Percentiles rank a stretch among this genome's conserved stretches.
Conservation (phyloP, 108 stramenopile species). For the Seminavis robusta region DNA sequence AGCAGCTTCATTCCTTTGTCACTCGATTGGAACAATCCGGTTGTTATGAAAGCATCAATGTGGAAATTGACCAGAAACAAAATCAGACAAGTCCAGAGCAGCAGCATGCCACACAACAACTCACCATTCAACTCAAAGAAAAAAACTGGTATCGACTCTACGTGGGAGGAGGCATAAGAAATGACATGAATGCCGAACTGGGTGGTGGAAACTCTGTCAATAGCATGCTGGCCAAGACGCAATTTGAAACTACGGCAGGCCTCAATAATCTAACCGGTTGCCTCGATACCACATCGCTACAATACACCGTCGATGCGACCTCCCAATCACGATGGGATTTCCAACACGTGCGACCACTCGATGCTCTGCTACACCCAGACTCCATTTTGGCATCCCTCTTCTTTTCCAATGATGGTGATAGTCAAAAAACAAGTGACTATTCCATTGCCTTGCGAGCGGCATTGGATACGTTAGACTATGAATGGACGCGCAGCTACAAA, state of each 20-base stretch:
- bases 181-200: constrained; percentile 52
- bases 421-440: constrained; percentile 37
- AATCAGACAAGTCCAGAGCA: constrained; percentile 1
- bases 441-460: constrained; percentile 41
- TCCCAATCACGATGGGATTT: constrained; percentile 35
- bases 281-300: constrained; percentile 51
- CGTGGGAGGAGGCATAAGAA: constrained; percentile 77
- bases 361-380: constrained; percentile 39
- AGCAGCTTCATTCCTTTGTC: constrained; percentile 30
- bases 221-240: constrained; percentile 57
- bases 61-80: constrained; percentile 23
- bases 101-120: not conserved
- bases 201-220: constrained; percentile 7
- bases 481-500: constrained; percentile 66
- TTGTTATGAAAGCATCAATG: constrained; percentile 59
- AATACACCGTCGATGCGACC: constrained; percentile 76
- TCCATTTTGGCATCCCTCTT: not conserved
- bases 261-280: constrained; percentile 66
- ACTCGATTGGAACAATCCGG: constrained; percentile 48
- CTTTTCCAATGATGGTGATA: too few species aligned
- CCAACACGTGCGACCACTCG: constrained; percentile 68
- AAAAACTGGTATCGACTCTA: constrained; percentile 82
- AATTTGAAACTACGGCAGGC: constrained; percentile 68
- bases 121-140: constrained; percentile 64
- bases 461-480: constrained; percentile 62